Percentiles rank a stretch among this genome's conserved stretches.
Conservation (phyloP, 2,329 filamentous ascomycete genomes). For the Aschersonia sp. region DNA sequence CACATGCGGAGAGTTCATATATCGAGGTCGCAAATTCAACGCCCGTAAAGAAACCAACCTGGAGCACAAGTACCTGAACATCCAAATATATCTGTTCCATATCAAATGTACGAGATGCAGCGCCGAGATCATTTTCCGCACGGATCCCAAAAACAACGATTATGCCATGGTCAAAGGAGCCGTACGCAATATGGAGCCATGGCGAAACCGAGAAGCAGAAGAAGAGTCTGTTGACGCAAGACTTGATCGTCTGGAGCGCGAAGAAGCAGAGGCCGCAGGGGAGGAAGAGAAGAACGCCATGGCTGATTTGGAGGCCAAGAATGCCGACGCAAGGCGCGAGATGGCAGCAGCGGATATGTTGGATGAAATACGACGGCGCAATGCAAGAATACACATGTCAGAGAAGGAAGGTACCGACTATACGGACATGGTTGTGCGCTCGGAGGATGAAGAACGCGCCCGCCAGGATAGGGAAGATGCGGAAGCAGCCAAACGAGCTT, state of each 20-base stretch:
- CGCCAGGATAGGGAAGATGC: constrained; percentile 69
- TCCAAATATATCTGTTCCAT: constrained; percentile 71
- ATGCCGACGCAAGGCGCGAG: constrained; percentile 79
- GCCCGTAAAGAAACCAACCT: constrained; percentile 80
- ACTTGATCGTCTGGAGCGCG: constrained; percentile 67
- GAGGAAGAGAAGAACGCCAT: constrained; percentile 75
- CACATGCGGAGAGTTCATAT: constrained; percentile 61
- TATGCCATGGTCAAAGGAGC: constrained; percentile 72
- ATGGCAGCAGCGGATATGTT: constrained; percentile 95
- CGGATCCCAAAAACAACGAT: constrained; percentile 90
- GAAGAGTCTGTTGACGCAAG: constrained; percentile 79
- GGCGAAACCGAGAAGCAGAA: constrained; percentile 49
- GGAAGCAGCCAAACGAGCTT: constrained; percentile 66
- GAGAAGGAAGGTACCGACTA: constrained; percentile 53
- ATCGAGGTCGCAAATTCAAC: constrained; percentile 92
- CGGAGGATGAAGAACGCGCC: constrained; percentile 44
- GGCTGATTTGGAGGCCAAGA: constrained; percentile 90
- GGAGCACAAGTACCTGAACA: constrained; percentile 77
- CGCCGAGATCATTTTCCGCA: constrained; percentile 82
- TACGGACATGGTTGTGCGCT: constrained; percentile 35
- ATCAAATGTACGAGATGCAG: constrained; percentile 80
- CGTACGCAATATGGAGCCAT: constrained; percentile 86
- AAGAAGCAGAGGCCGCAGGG: constrained; percentile 50
- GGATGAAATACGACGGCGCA: constrained; percentile 85
- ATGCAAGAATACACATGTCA: constrained; percentile 72